Conservation (phyloP, 176 grass and related monocot genomes). For the Zizania latifolia region DNA sequence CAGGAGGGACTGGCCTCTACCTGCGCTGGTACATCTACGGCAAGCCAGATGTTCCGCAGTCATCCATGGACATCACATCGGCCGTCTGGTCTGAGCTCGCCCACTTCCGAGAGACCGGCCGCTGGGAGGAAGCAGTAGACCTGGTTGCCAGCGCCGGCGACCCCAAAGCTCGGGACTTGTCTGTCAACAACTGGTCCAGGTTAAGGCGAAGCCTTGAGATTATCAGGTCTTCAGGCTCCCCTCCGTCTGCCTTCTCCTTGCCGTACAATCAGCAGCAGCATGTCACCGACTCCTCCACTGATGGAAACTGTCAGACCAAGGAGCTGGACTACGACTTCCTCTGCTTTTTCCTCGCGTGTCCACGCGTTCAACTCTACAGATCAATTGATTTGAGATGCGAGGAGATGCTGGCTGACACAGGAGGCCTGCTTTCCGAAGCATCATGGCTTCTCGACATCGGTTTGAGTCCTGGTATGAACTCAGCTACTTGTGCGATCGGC, state of each 20-base stretch:
- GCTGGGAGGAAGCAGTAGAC: constrained; percentile 69
- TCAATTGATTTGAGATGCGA: constrained; percentile 70
- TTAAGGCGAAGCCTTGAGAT: constrained; percentile 62
- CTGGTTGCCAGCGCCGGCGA: constrained; percentile 63
- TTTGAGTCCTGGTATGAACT: constrained; percentile 53
- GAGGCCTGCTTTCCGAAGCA: constrained; percentile 68
- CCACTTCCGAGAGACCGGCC: constrained; percentile 33
- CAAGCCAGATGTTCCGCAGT: constrained; percentile 63
- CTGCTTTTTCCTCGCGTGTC: constrained; percentile 59
- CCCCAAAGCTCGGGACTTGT: constrained; percentile 41
- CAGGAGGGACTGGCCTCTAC: constrained; percentile 77
- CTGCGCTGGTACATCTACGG: constrained; percentile 82
- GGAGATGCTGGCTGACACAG: constrained; percentile 66
- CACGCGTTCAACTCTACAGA: constrained; percentile 51
- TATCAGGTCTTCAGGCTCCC: constrained; percentile 54
- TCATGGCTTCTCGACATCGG: constrained; percentile 76
- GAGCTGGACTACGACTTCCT: constrained; percentile 59
- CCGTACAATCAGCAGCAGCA: constrained; percentile 43
- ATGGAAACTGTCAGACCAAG: constrained; percentile 3
- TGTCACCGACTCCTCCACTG: neutral
- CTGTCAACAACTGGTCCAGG: constrained; percentile 61
- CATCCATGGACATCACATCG: constrained; percentile 24
- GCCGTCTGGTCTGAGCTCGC: constrained; percentile 53
- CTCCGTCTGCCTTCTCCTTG: constrained; percentile 52
- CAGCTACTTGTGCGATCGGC: constrained; percentile 61